Evolutionary conservation across 2,329 filamentous ascomycete genomes (phyloP).

Genomic region (Pseudogymnoascus destructans): DNA sequence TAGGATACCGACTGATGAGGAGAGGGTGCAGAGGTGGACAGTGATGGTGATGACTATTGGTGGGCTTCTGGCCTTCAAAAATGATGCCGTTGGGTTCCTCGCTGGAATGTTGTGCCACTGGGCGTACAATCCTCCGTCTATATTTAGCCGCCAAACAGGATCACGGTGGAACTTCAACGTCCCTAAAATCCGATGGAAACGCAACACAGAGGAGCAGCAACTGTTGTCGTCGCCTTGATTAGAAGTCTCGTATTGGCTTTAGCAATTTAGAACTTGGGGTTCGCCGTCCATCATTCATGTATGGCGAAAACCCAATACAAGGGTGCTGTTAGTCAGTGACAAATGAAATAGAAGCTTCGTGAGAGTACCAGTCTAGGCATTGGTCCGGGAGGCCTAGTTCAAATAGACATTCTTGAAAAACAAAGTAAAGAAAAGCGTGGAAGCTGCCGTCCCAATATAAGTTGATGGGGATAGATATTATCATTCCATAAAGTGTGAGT

Average conservation of each 20-base stretch:
- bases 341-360: not conserved
- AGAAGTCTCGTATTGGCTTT: not conserved
- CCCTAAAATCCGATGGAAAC: not conserved
- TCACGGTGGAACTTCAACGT: not conserved
- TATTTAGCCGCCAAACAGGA: not conserved
- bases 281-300: not conserved
- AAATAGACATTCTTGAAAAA: no score
- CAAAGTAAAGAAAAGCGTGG: not conserved
- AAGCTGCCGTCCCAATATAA: no score
- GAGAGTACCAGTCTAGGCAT: not conserved
- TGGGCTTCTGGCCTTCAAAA: conserved; percentile 70
- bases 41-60: conserved; percentile 85
- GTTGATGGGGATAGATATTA: no score
- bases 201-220: not conserved
- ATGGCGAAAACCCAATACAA: not conserved
- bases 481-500: not conserved
- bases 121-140: conserved; percentile 35
- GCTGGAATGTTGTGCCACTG: conserved; percentile 71
- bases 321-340: not conserved
- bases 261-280: not conserved
- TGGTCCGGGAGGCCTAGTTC: not conserved
- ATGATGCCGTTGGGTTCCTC: conserved; percentile 77
- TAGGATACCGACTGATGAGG: conserved; percentile 47
- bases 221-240: not conserved
- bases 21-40: conserved; percentile 65